Evolutionary conservation across 2,329 filamentous ascomycete genomes (phyloP), one percentile per base, ranked within the genome.

Genomic region (Boeremia lycopersici): DNA sequence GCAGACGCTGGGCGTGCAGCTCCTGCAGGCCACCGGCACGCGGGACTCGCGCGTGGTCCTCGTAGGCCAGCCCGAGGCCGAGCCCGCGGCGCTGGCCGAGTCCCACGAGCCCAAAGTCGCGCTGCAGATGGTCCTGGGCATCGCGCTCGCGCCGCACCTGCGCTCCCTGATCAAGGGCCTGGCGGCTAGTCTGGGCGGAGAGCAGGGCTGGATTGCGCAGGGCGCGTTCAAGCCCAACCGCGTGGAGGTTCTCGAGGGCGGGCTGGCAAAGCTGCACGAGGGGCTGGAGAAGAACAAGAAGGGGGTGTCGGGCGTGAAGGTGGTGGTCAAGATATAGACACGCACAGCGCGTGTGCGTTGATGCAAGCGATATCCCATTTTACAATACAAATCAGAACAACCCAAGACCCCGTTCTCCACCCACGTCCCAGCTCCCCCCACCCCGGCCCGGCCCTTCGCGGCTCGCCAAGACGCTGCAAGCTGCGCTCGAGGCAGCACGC

Each of bases 251-350:
- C 40, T 41, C 1, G n/a, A 35, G 25, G 56, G 56, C 7, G 53
- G 56, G 1, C 39, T 59, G 25, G 44, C 52, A 40, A 53, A 53
- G 36, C 5, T 59, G 6, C 52, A 59, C 28, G 48, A 56, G 23
- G 53, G 52, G 5, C 26, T 59, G 48, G 45, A 56, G 36, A 53
- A 47, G 38, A 59, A 56, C 23, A 56, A 53, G 30, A 13, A 47
- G 4, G 56, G 56, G 19, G 56, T 59, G 5, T 59, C 56, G n/a
- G 53, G 56, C 17, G 51, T 59, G 5, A 61, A 53, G 47, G 48
- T 60, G 1, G 47, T 57, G 6, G 26, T 57, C 1, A 25, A 47
- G 26, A 36, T 36, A 13, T 52, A 40, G 38, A 19, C 4, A 19
- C 10, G 9, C 2, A 12, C 5, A 19, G 34, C 15, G 19, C 19